phyloP scores from a whole-genome alignment of 306 rosid genomes.

The Alnus glutinosa region DNA sequence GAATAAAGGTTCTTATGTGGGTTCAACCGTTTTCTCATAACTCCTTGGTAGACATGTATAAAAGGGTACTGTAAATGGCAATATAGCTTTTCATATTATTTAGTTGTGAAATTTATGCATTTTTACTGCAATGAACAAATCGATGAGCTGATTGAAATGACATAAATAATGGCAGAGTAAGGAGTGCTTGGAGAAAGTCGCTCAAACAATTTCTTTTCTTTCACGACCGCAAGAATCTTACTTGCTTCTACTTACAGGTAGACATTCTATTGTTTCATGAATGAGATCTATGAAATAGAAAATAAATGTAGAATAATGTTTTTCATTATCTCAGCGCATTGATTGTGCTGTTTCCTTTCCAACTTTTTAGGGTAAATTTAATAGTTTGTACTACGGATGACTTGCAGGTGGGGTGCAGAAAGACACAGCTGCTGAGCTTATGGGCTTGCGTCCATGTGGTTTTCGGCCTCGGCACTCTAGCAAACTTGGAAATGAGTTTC shows the following conservation, averaged over 20 bases:
- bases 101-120: neutral
- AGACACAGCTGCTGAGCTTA: slow-evolving; percentile 79
- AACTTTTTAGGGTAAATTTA: neutral
- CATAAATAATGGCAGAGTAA: slow-evolving; percentile 54
- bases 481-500: slow-evolving; percentile 89
- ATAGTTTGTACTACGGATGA: slow-evolving; percentile 3
- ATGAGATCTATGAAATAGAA: neutral
- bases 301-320: neutral
- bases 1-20: neutral
- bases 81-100: neutral
- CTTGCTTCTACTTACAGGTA: slow-evolving; percentile 91
- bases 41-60: neutral
- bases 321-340: neutral
- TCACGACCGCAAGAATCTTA: slow-evolving; percentile 48
- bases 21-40: neutral
- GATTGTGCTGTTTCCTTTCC: neutral
- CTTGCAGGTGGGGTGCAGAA: slow-evolving; percentile 83
- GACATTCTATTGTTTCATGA: neutral
- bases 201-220: slow-evolving; percentile 66
- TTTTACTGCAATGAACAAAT: neutral
- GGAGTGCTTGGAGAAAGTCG: slow-evolving; percentile 89
- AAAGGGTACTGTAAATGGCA: neutral
- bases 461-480: slow-evolving; percentile 79
- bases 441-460: slow-evolving; percentile 79
- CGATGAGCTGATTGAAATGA: slow-evolving; percentile 20